Conservation (phyloP, 2,329 filamentous ascomycete genomes). For the Aspergillus latus region DNA sequence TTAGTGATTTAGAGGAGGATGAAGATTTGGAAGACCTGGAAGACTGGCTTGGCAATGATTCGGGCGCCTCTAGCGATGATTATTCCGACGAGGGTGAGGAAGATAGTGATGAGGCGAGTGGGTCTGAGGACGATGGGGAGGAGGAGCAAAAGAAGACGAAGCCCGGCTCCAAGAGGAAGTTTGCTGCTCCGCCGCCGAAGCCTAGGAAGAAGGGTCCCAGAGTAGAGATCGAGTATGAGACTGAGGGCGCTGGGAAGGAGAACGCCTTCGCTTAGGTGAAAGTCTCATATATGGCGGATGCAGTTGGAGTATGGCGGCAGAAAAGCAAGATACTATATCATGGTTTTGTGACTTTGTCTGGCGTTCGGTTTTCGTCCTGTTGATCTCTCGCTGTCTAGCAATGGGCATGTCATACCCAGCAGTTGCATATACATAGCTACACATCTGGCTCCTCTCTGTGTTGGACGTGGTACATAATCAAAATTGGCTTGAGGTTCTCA, state of each 20-base stretch:
- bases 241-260: conserved; percentile 61
- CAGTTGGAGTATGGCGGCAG: not conserved
- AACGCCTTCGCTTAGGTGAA: conserved; percentile 41
- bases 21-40: conserved; percentile 89
- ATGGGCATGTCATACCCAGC: conserved; percentile 37
- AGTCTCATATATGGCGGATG: not conserved
- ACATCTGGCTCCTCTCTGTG: conserved; percentile 13
- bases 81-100: conserved; percentile 55
- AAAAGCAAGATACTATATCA: conserved; percentile 16
- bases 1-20: conserved; percentile 84
- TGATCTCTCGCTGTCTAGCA: conserved; percentile 23
- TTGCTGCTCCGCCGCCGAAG: conserved; percentile 52
- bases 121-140: conserved; percentile 45
- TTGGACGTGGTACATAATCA: conserved; percentile 10
- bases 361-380: conserved; percentile 29
- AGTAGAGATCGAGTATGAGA: conserved; percentile 77
- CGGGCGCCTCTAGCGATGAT: conserved; percentile 50
- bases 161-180: conserved; percentile 58
- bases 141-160: conserved; percentile 49
- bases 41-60: conserved; percentile 83
- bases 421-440: conserved; percentile 29
- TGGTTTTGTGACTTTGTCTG: conserved; percentile 26
- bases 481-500: not conserved
- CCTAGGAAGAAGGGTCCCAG: conserved; percentile 62
- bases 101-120: conserved; percentile 54